Evolutionary conservation across 2,329 filamentous ascomycete species (phyloP).

Genomic region (Mariannaea sp.): DNA sequence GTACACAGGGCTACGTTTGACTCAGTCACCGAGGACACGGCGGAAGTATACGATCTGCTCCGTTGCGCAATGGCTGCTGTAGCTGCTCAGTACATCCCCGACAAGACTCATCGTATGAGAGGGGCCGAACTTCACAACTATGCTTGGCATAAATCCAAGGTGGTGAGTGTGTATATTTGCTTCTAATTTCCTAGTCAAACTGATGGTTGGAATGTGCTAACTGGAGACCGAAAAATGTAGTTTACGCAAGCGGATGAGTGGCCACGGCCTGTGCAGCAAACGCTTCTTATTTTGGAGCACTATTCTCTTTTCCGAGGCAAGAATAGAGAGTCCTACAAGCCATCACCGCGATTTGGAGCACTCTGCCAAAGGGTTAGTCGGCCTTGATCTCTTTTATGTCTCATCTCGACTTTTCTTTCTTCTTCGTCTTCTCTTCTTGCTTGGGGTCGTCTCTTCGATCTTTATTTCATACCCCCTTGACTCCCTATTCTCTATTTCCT

Average conservation of each 20-base stretch:
- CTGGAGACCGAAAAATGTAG: constrained; percentile 42
- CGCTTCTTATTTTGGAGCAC: constrained; percentile 59
- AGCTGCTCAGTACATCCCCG: constrained; percentile 55
- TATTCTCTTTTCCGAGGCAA: constrained; percentile 60
- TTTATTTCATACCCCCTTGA: constrained; percentile 34
- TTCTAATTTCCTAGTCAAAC: constrained; percentile 3
- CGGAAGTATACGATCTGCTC: constrained; percentile 50
- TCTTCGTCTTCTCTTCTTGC: constrained; percentile 1
- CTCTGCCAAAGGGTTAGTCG: constrained; percentile 60
- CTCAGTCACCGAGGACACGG: constrained; percentile 35
- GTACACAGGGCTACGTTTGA: constrained; percentile 55
- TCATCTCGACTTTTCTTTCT: constrained; percentile 8
- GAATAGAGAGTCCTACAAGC: constrained; percentile 50
- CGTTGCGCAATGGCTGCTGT: constrained; percentile 62
- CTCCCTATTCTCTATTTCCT: not conserved
- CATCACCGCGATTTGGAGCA: constrained; percentile 55
- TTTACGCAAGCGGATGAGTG: constrained; percentile 47
- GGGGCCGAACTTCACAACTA: constrained; percentile 57
- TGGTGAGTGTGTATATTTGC: constrained; percentile 48
- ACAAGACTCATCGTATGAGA: constrained; percentile 55
- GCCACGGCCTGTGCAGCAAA: constrained; percentile 57
- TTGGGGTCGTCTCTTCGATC: constrained; percentile 6
- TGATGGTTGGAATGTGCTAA: constrained; percentile 23
- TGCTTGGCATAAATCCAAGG: constrained; percentile 55
- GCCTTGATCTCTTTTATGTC: constrained; percentile 31